Conservation (phyloP, 2,329 filamentous ascomycete genomes). For the Pseudonectria foliicola region DNA sequence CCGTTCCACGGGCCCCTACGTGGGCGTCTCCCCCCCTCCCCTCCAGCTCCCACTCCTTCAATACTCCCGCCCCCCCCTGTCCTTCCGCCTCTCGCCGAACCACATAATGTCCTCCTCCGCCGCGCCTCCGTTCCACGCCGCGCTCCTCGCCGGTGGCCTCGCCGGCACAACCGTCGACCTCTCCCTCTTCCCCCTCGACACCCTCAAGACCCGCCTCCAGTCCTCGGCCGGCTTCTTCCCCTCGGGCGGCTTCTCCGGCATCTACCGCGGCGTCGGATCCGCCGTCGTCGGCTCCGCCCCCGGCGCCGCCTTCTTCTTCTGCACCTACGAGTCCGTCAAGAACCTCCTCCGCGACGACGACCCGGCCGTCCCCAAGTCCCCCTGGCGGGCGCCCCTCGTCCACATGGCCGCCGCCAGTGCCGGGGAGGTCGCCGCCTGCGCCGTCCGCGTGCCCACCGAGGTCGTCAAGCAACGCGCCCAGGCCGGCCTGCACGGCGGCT, state of each 20-base stretch:
- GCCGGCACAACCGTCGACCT: constrained; percentile 96
- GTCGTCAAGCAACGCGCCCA: constrained; percentile 97
- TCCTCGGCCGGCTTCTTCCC: constrained; percentile 69
- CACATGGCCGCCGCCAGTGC: constrained; percentile 83
- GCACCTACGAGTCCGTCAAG: constrained; percentile 80
- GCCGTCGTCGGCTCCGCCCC: constrained; percentile 88
- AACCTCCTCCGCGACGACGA: constrained; percentile 32
- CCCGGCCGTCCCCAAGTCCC: constrained; percentile 18
- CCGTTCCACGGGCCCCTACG: neutral
- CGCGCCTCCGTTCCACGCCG: constrained; percentile 47
- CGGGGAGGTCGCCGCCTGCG: constrained; percentile 88
- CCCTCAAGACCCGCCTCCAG: constrained; percentile 95
- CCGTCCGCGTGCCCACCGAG: constrained; percentile 88
- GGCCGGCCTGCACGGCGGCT: constrained; percentile 71
- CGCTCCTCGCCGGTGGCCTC: constrained; percentile 73
- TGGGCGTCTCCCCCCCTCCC: neutral
- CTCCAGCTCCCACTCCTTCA: neutral
- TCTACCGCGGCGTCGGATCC: constrained; percentile 87
- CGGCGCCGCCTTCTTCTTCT: constrained; percentile 94
- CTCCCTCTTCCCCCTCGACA: constrained; percentile 95
- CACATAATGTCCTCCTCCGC: constrained; percentile 10
- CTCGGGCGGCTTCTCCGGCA: constrained; percentile 80
- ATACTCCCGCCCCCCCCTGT: neutral
- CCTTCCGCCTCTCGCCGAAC: neutral
- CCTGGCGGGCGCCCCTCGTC: constrained; percentile 31